Evolutionary conservation across 768 basidiomycete species (phyloP).

Genomic region (Suillus weaverae): DNA sequence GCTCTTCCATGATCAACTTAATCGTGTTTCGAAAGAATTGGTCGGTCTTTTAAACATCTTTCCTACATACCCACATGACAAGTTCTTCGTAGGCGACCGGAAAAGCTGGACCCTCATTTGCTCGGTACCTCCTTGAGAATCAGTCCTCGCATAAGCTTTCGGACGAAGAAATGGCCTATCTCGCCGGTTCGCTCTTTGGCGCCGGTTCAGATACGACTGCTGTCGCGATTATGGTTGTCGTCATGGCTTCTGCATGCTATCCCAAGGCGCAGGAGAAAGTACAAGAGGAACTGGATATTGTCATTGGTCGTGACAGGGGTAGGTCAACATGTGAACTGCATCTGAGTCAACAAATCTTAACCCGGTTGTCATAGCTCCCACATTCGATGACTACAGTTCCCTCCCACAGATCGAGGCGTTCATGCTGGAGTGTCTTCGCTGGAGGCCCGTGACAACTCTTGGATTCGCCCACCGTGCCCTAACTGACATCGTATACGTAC

Average conservation of each 20-base stretch:
- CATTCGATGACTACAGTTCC: conserved; percentile 37
- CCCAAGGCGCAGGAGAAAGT: conserved; percentile 51
- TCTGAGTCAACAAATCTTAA: conserved; percentile 1
- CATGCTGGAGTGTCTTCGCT: conserved; percentile 41
- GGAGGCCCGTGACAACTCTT: conserved; percentile 40
- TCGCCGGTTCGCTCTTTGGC: conserved; percentile 65
- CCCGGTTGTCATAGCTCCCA: conserved; percentile 32
- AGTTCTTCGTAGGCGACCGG: conserved; percentile 20
- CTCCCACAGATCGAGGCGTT: conserved; percentile 42
- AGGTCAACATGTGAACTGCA: neutral
- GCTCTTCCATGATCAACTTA: conserved; percentile 54
- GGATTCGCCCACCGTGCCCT: conserved; percentile 68
- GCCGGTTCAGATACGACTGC: conserved; percentile 69
- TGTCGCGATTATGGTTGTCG: conserved; percentile 52
- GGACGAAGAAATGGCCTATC: conserved; percentile 58
- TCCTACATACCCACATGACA: conserved; percentile 14
- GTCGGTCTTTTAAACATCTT: conserved; percentile 26
- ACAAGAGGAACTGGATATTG: conserved; percentile 54
- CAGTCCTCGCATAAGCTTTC: conserved; percentile 54
- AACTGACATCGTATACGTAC: conserved; percentile 63
- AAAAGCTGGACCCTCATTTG: conserved; percentile 45
- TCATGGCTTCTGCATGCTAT: conserved; percentile 60
- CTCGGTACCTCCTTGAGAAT: conserved; percentile 56
- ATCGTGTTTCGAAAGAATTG: conserved; percentile 45
- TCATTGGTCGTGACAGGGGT: conserved; percentile 47